Percentiles rank a stretch among this genome's conserved stretches.
Conservation (phyloP, 2,329 filamentous ascomycete species). For the Chrysosphaeria jannelii region DNA sequence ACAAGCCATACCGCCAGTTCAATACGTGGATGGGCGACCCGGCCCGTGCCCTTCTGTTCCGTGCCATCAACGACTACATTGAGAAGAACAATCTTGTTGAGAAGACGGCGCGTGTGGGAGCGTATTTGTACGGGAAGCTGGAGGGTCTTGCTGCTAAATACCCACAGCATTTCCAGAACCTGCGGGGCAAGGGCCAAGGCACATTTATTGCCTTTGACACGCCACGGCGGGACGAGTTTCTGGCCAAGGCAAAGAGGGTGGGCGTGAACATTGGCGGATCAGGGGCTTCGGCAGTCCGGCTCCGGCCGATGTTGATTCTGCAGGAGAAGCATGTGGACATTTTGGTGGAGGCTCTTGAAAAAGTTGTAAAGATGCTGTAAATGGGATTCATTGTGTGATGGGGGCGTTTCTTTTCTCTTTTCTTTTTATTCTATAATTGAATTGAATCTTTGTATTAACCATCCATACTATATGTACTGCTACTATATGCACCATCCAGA, state of each 20-base stretch:
- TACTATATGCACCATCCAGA: too few species aligned
- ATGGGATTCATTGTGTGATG: too few species aligned
- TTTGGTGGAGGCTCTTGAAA: conserved; percentile 49
- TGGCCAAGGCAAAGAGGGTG: conserved; percentile 46
- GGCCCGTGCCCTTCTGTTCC: conserved; percentile 56
- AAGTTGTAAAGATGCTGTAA: conserved; percentile 22
- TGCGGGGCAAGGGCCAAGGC: conserved; percentile 63
- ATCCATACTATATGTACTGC: too few species aligned
- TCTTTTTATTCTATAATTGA: too few species aligned
- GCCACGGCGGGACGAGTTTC: conserved; percentile 48
- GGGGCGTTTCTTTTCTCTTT: too few species aligned
- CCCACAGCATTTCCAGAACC: conserved; percentile 50
- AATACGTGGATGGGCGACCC: conserved; percentile 97
- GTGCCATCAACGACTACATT: conserved; percentile 56
- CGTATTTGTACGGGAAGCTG: conserved; percentile 46
- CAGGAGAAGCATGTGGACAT: conserved; percentile 77
- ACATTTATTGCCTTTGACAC: conserved; percentile 86
- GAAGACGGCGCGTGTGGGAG: conserved; percentile 47
- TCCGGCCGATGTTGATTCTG: conserved; percentile 79
- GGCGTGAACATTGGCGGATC: conserved; percentile 74
- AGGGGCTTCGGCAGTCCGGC: conserved; percentile 41
- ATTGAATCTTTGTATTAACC: too few species aligned
- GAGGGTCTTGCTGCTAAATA: conserved; percentile 36
- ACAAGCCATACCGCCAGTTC: conserved; percentile 87
- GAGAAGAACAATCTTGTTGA: conserved; percentile 46